Conservation (phyloP, 495 filamentous ascomycete genomes). For the Margaritispora aquatica region DNA sequence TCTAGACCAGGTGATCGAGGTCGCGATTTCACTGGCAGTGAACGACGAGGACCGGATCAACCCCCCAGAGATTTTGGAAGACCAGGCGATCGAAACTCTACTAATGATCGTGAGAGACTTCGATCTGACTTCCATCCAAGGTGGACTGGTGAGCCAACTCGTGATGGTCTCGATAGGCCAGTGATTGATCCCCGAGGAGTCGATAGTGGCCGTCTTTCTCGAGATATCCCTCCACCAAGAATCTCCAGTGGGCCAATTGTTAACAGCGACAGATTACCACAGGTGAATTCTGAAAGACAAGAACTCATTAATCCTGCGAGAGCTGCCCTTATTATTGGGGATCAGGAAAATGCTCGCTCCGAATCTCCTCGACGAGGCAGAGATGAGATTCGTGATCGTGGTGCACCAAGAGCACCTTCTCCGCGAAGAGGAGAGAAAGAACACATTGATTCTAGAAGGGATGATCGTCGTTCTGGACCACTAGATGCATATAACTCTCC, state of each 20-base stretch:
- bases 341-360: conserved; percentile 23
- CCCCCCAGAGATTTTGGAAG: conserved; percentile 23
- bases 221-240: conserved; percentile 28
- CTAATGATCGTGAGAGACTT: conserved; percentile 14
- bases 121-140: conserved; percentile 20
- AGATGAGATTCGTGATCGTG: conserved; percentile 39
- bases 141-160: conserved; percentile 17
- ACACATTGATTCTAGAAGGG: conserved; percentile 31
- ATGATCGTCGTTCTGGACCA: conserved; percentile 34
- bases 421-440: conserved; percentile 38
- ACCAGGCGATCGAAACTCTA: conserved; percentile 19
- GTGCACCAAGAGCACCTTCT: conserved; percentile 40
- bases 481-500: conserved; percentile 25
- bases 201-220: conserved; percentile 17
- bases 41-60: conserved; percentile 23
- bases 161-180: conserved; percentile 18
- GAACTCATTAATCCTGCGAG: conserved; percentile 49
- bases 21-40: conserved; percentile 22
- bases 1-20: conserved; percentile 25
- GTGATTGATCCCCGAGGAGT: conserved; percentile 5
- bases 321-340: conserved; percentile 45
- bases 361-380: conserved; percentile 32
- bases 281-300: conserved; percentile 19
- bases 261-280: conserved; percentile 15
- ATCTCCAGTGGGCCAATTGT: conserved; percentile 31